Percentiles rank a stretch among this genome's conserved stretches.
Conservation (phyloP, 345 rosid genomes). For the Eucalyptus pauciflora region DNA sequence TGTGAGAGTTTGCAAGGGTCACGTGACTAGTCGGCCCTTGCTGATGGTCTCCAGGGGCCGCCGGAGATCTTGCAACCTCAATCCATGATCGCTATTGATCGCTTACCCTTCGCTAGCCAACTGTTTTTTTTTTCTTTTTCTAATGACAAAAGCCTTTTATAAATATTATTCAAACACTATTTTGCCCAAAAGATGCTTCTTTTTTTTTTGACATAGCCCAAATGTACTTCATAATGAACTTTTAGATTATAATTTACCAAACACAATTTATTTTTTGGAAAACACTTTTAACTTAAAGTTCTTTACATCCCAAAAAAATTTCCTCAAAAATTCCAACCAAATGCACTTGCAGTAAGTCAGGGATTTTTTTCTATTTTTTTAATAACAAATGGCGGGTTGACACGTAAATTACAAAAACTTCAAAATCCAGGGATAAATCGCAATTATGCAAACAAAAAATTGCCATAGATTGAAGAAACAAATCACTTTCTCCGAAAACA, state of each 20-base stretch:
- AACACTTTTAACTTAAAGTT: too few species aligned
- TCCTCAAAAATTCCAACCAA: too few species aligned
- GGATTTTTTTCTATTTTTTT: neutral
- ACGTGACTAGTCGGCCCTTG: rapidly evolving
- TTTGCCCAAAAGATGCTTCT: too few species aligned
- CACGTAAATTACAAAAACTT: neutral
- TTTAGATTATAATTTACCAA: too few species aligned
- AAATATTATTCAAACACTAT: rapidly evolving
- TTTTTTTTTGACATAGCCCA: too few species aligned
- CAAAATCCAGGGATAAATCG: neutral
- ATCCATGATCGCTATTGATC: rapidly evolving
- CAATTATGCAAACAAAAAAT: neutral
- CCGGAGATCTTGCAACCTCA: too few species aligned
- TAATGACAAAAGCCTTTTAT: too few species aligned
- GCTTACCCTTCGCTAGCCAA: rapidly evolving
- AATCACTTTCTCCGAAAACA: neutral
- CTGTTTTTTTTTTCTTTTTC: rapidly evolving
- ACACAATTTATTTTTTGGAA: rapidly evolving
- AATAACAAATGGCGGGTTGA: neutral
- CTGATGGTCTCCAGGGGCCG: rapidly evolving
- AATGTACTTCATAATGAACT: too few species aligned
- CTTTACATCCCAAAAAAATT: rapidly evolving
- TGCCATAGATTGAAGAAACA: neutral
- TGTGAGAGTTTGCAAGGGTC: too few species aligned
- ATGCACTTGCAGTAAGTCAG: neutral